Base-by-base conservation (phyloP, 1,139 yeast genomes). In the Sugiyamaella paludigena region DNA sequence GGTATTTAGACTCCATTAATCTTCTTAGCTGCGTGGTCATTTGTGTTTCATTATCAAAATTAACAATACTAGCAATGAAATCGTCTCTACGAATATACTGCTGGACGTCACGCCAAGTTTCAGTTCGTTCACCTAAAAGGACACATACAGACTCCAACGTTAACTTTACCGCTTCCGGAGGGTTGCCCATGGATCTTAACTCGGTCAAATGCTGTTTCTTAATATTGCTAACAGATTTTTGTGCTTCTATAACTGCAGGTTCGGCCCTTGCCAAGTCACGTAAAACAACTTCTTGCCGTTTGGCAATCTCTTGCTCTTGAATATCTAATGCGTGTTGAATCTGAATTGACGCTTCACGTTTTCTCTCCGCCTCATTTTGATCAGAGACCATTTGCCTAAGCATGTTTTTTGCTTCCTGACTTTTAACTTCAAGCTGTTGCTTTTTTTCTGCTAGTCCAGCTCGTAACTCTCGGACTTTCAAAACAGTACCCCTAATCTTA, bases 141-240 rank as follows among this genome's bases (percentile, higher is more conserved):
- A 79, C 75, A 68, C 97, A 89, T 0, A 92, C 96, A 1, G 96
- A 84, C 59, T 92, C 98, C 73, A 92, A 71, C 0, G 96, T 83
- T 64, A 86, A 68, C 60, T 87, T 88, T 2, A 92, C 94, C 0
- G 94, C 84, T 9, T 81, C 84, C 0, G 98, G 98, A 0, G 98
- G 98, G 54, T 88, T 87, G 4, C 80, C 68, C 95, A 92, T 86
- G 33, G 96, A 84, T 60, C 96, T 73, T 35, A 92, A 72, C 66
- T 92, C 98, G 0, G 95, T 87, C 40, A 92, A 73, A 61, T 92
- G 97, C 55, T 87, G 95, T 64, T 91, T 92, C 66, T 89, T 89
- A 56, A 92, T 92, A 60, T 87, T 86, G 58, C 87, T 86, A 12
- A 92, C 98, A 26, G 96, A 95, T 53, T 78, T 71, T 60, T 84